phyloP scores from a whole-genome alignment of 176 grass and related monocot genomes.

The Paspalum vaginatum region DNA sequence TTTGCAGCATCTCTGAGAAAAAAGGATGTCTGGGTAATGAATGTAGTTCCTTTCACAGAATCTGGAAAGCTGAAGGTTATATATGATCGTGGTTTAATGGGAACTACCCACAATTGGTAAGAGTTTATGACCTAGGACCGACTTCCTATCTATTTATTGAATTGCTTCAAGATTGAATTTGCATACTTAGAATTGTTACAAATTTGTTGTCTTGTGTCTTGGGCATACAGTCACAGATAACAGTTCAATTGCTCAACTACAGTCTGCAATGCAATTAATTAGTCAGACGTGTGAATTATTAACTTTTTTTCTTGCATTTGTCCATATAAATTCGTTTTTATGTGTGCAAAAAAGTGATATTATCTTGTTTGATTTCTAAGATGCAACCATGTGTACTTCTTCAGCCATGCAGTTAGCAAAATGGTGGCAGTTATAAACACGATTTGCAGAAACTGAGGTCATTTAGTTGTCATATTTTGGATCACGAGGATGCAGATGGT shows the following conservation, averaged over 20 bases:
- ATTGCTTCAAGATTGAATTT: conserved; percentile 35
- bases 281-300: neutral
- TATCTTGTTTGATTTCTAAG: conserved; percentile 15
- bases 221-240: neutral
- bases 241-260: neutral
- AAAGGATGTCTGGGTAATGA: conserved; percentile 84
- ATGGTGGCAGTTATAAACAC: neutral
- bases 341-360: neutral
- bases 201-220: conserved; percentile 3
- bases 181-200: conserved; percentile 10
- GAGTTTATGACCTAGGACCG: neutral
- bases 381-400: neutral
- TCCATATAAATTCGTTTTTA: neutral
- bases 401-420: neutral
- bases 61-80: conserved; percentile 79
- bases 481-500: neutral
- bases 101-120: conserved; percentile 74
- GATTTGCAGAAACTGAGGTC: neutral
- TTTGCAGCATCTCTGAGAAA: conserved; percentile 75
- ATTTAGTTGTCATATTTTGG: neutral
- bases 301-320: neutral
- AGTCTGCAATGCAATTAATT: neutral
- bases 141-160: conserved; percentile 10
- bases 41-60: conserved; percentile 59
- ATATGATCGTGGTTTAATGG: conserved; percentile 82